Evolutionary conservation across 1,284 basidiomycete genomes (phyloP).

Genomic region (Cryptococcus wingfieldii): DNA sequence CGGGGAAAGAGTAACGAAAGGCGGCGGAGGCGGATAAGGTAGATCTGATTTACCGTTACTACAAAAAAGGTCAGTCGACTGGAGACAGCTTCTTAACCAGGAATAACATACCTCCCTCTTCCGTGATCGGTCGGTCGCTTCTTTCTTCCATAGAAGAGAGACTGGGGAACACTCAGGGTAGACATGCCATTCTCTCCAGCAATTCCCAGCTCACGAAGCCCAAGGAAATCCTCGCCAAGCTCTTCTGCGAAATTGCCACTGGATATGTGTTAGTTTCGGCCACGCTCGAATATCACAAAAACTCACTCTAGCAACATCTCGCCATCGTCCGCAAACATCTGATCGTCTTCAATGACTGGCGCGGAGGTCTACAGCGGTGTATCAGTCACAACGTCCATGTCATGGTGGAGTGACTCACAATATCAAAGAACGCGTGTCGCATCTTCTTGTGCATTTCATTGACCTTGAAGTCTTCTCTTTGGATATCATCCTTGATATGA

Average conservation of each 20-base stretch:
- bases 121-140: conserved; percentile 25
- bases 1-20: conserved; percentile 66
- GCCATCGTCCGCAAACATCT: conserved; percentile 75
- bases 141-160: conserved; percentile 67
- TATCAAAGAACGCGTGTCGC: conserved; percentile 72
- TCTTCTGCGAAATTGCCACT: conserved; percentile 83
- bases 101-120: conserved; percentile 4
- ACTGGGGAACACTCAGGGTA: conserved; percentile 71
- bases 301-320: conserved; percentile 65
- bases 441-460: conserved; percentile 80
- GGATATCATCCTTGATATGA: conserved; percentile 84
- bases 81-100: background rate
- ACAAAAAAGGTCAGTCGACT: background rate
- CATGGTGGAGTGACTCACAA: conserved; percentile 51
- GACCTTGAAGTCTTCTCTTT: conserved; percentile 72
- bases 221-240: conserved; percentile 90
- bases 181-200: conserved; percentile 80
- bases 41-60: conserved; percentile 24
- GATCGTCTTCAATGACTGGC: conserved; percentile 57
- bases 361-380: conserved; percentile 23
- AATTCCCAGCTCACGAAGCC: conserved; percentile 80
- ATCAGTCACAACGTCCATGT: background rate
- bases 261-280: background rate
- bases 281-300: background rate
- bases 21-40: conserved; percentile 79